Conservation (phyloP, 192 early-diverging fungal genomes). For the Oehlia diaphana region DNA sequence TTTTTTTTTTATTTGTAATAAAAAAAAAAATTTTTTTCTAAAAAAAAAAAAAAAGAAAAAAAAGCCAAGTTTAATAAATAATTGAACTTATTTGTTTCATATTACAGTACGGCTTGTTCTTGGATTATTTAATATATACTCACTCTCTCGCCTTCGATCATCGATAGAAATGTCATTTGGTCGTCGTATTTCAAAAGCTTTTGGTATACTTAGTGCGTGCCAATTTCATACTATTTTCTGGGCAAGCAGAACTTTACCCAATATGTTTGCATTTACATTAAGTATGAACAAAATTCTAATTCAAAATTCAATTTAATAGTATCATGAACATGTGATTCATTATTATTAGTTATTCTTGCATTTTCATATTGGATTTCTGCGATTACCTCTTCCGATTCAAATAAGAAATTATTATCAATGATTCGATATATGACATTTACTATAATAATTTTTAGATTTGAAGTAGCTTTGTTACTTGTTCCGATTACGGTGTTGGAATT, state of each 20-base stretch:
- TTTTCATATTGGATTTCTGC: constrained; percentile 45
- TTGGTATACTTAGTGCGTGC: constrained; percentile 50
- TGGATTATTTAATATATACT: constrained; percentile 48
- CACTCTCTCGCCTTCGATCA: constrained; percentile 53
- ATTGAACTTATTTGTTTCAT: neutral
- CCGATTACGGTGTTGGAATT: constrained; percentile 45
- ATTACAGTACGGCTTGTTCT: constrained; percentile 45
- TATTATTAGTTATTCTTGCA: constrained; percentile 37
- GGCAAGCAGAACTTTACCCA: constrained; percentile 84
- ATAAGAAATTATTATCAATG: constrained; percentile 37
- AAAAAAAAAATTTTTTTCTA: neutral
- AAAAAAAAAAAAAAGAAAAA: neutral
- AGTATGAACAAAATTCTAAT: constrained; percentile 30
- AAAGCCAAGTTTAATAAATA: too few relatives aligned
- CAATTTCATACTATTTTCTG: constrained; percentile 94
- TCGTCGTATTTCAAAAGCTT: constrained; percentile 46
- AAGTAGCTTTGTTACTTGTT: constrained; percentile 44
- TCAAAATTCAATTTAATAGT: neutral
- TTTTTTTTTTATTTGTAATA: too few relatives aligned
- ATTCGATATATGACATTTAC: constrained; percentile 45
- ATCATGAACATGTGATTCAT: neutral
- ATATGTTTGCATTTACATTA: constrained; percentile 78
- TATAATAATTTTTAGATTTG: constrained; percentile 57
- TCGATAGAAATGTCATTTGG: constrained; percentile 64
- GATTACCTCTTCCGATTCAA: constrained; percentile 18